These are phyloP conservation scores for Aphanocladium album DNA, from an alignment of 2,329 filamentous ascomycete species.

Conservation along the genomic window DNA sequence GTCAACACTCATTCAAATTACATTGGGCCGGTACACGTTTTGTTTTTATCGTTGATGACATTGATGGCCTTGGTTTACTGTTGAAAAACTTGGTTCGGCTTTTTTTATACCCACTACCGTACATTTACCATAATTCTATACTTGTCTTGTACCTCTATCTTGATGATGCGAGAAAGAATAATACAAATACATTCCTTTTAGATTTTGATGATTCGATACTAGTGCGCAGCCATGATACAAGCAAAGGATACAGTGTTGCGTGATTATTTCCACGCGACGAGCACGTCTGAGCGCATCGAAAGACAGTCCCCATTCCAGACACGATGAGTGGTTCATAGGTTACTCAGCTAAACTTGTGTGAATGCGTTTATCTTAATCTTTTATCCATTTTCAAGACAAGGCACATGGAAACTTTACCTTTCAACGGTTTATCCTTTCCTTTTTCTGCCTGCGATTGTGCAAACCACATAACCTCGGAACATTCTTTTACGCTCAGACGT, in stretches of 20 bases:
- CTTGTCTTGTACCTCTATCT: background rate
- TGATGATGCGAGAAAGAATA: background rate
- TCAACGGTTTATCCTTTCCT: background rate
- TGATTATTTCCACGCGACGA: no score
- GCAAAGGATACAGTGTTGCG: background rate
- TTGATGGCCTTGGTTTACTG: constrained; percentile 6
- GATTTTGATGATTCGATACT: background rate
- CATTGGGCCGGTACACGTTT: constrained; percentile 7
- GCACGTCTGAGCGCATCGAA: no score
- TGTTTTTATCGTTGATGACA: background rate
- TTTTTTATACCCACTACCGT: constrained; percentile 10
- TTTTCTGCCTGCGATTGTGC: background rate
- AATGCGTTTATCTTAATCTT: background rate
- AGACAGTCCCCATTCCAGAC: no score
- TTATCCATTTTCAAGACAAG: background rate
- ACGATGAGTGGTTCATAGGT: no score
- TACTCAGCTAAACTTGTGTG: background rate
- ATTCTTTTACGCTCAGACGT: background rate
- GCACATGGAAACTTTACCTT: background rate
- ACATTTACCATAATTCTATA: background rate
- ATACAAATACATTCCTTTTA: background rate
- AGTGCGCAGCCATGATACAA: background rate
- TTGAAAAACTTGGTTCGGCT: background rate
- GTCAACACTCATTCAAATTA: background rate
- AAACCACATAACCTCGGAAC: background rate